Base-by-base conservation (phyloP, 2,329 filamentous ascomycete species). In the Aspergillus quadrilineatus region DNA sequence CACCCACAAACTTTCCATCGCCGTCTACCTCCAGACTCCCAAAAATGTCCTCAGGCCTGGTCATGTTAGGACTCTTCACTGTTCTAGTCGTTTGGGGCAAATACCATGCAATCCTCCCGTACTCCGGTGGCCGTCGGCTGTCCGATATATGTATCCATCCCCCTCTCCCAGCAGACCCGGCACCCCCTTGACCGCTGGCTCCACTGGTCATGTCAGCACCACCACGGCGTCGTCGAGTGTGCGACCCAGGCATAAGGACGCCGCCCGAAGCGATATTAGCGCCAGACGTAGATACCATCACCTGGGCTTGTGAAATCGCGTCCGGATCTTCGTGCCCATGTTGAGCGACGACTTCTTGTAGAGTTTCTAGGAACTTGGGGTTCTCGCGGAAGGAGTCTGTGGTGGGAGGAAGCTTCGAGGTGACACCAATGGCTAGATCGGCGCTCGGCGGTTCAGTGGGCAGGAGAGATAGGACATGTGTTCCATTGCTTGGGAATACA, bases 111-210 rank as follows among this genome's bases (percentile, higher is more conserved):
- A 86, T 85, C n/a, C 85, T 69, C 1, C 85, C 85, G 69, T 79
- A 87, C 58, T 87, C 85, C 2, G 85, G 84, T 36, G 84, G 83
- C 58, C 82, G 80, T 58, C 85, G 73, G 65, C 71, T 69, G 64
- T 87, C 85, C 37, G 80, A 85, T n/a, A 87, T 77, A 65, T 87
- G 85, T 41, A 87, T 82, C 73, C 80, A 86, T 1, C 85, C 85
- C 17, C 84, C 84, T 60, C 81, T 73, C 1, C 83, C 83, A 14
- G 73, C 83, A 15, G 82, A 80, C 2, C 83, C 84, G 56, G 76
- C 77, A 50, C 84, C 84, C 15, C 83, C 83, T 63, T 86, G 84
- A 14, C 79, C 77, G 60, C 78, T 84, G 7, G 83, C 82, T 36
- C 81, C 82, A n/a, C 81, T 80, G 6, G 80, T 79, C 15, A 80